Conservation (phyloP, 495 filamentous ascomycete species). For the Penicillium simplicissimum region DNA sequence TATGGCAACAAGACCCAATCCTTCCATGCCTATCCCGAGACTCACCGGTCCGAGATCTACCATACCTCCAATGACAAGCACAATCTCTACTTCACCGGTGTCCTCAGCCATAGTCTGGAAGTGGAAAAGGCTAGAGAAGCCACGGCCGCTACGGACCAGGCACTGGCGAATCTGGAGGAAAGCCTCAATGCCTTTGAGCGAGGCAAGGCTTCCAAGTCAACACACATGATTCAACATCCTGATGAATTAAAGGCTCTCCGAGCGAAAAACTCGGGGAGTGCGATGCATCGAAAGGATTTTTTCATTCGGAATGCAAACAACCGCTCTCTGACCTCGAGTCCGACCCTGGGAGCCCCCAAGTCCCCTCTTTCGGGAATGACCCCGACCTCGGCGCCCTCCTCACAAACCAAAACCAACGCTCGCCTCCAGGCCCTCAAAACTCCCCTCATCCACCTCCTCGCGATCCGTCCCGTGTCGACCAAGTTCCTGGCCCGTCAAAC, state of each 20-base stretch:
- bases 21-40: slow-evolving; percentile 49
- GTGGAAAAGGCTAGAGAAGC: slow-evolving; percentile 56
- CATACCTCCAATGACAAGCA: slow-evolving; percentile 39
- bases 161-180: slow-evolving; percentile 58
- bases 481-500: slow-evolving; percentile 58
- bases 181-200: slow-evolving; percentile 49
- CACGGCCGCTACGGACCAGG: slow-evolving; percentile 52
- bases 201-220: slow-evolving; percentile 57
- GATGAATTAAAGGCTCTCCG: slow-evolving; percentile 41
- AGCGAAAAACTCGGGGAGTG: slow-evolving; percentile 16
- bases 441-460: slow-evolving; percentile 74
- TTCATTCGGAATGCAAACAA: slow-evolving; percentile 45
- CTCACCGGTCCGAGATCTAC: slow-evolving; percentile 56
- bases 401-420: slow-evolving; percentile 54
- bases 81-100: slow-evolving; percentile 53
- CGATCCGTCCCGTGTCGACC: slow-evolving; percentile 58
- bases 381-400: slow-evolving; percentile 51
- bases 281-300: slow-evolving; percentile 39
- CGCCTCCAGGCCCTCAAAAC: slow-evolving; percentile 53
- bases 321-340: slow-evolving; percentile 65
- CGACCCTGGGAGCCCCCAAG: slow-evolving; percentile 55
- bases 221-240: slow-evolving; percentile 41
- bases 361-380: slow-evolving; percentile 41
- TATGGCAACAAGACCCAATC: slow-evolving; percentile 54
- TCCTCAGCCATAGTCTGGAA: slow-evolving; percentile 57